Base-by-base conservation (phyloP, 2,329 filamentous ascomycete genomes). In the Neopestalotiopsis sp. region DNA sequence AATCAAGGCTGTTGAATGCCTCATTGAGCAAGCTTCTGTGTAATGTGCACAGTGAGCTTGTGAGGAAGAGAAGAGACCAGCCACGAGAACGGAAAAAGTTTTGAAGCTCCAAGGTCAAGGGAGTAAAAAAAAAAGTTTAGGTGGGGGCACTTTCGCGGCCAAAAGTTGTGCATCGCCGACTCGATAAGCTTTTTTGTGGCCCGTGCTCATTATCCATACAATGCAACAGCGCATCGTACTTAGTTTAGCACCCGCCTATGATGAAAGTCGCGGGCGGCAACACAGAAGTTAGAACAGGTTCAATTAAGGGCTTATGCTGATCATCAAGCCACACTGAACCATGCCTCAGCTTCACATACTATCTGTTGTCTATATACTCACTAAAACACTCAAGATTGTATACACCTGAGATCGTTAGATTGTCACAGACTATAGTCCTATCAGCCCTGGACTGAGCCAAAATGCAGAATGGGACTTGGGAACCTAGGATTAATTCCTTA, bases 1-100 rank as follows among this genome's bases (percentile, higher is more conserved):
- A 34, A 45, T 24, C 38, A 34, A 66, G 64, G 40, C n/a, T 40
- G 7, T 12, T 20, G 40, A 17, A 53, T 20, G 61, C 61, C 40
- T 64, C 61, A 64, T 64, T 64, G 61, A 64, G 61, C 61, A 64
- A 49, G 34, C 38, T 53, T 38, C 28, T 64, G 61, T 38, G 40
- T 45, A n/a, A 30, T 53, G 17, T 53, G 61, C 61, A 40, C 34
- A 24, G 40, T 49, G 61, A 40, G 13, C 38, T 49, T 53, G 45
- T 53, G 5, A 40, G 13, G 61, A 45, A 34, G 42, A 49, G 30
- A 6, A 24, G 38, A 14, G n/a, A 38, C 12, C 34, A 32, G 38
- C 38, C 20, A 20, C 4, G 20, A 30, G 20, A 30, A 20, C 20
- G 45, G 40, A 49, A 64, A 64, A 64, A 64, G 40, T 45, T 45